phyloP scores from a whole-genome alignment of 2,329 filamentous ascomycete genomes.

The Epichloe amarillans region DNA sequence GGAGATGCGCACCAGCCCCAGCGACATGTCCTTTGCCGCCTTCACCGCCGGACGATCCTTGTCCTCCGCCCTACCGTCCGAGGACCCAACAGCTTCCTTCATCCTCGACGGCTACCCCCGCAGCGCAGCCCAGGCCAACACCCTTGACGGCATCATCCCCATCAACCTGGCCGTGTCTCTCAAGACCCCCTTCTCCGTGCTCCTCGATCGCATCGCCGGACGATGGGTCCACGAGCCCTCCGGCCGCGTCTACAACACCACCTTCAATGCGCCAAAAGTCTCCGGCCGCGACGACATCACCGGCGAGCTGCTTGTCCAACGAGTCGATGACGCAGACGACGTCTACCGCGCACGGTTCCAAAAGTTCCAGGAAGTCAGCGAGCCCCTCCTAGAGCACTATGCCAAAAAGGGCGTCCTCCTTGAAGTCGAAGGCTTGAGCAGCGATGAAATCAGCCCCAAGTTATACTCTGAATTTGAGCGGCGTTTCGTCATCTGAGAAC shows the following conservation, averaged over 20 bases:
- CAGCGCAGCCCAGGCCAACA: slow-evolving; percentile 65
- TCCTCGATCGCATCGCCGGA: slow-evolving; percentile 78
- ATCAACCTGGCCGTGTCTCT: slow-evolving; percentile 89
- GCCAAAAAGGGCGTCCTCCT: slow-evolving; percentile 73
- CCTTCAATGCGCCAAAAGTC: slow-evolving; percentile 76
- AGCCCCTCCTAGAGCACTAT: slow-evolving; percentile 80
- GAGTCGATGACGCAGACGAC: slow-evolving; percentile 74
- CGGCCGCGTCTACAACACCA: slow-evolving; percentile 88
- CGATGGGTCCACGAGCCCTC: slow-evolving; percentile 90
- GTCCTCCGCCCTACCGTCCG: slow-evolving; percentile 34
- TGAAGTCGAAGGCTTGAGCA: slow-evolving; percentile 78
- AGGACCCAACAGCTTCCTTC: slow-evolving; percentile 72
- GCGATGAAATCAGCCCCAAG: slow-evolving; percentile 91
- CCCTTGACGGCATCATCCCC: slow-evolving; percentile 71
- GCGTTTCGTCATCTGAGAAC: slow-evolving; percentile 40
- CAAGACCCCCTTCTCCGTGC: slow-evolving; percentile 72
- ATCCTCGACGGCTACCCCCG: slow-evolving; percentile 94
- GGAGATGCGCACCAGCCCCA: slow-evolving; percentile 14
- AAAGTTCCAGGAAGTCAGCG: slow-evolving; percentile 79
- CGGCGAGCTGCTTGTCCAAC: slow-evolving; percentile 69
- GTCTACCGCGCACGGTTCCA: slow-evolving; percentile 70
- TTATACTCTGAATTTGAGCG: slow-evolving; percentile 70
- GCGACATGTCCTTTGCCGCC: slow-evolving; percentile 10
- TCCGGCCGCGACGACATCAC: slow-evolving; percentile 79
- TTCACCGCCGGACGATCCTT: not conserved